Base-by-base conservation (phyloP, 2,329 filamentous ascomycete species). In the Chaetomiaceae sp. region DNA sequence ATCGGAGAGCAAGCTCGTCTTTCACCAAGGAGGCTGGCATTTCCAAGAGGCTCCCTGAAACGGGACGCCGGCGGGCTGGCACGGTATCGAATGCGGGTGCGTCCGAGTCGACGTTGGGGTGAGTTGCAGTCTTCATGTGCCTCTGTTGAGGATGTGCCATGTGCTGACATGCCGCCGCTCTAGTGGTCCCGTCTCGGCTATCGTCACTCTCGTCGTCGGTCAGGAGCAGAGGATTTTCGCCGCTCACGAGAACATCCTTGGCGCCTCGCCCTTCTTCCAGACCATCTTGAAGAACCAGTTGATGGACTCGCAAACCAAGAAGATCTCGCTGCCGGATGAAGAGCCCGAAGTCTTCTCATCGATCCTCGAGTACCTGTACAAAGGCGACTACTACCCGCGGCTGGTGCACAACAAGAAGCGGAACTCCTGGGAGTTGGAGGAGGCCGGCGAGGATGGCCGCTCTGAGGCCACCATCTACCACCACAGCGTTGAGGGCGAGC, bases 261-360 rank as follows among this genome's bases (percentile, higher is more conserved):
- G 79, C 67, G 75, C 80, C 51, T 94, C 89, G 11, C 84, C 89
- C 7, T 95, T 86, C 79, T 95, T 96, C 72, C 77, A 83, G 56
- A 73, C 81, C 46, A 77, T 79, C 39, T 81, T 85, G 59, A 78
- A 79, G 53, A 78, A 77, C 59, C 82, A 86, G 65, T 87, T 81
- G 75, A 79, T 82, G 72, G 80, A 80, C 15, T 65, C 69, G n/a
- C 68, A 75, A 52, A 77, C 75, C 66, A 91, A 89, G 72, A 84
- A 86, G 51, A 87, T 96, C 67, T 80, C 86, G 47, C 81, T 96
- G 2, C 87, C 89, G 1, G 84, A 92, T 56, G 91, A 96, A 70
- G 86, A 91, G 63, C 90, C 91, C 19, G 90, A 95, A 68, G 86
- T 95, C 65, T 91, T 96, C 71, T 95, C 89, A 7, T 91, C 87